Base-by-base conservation (phyloP, 257 asterid species). In the Ligustrum vulgare region DNA sequence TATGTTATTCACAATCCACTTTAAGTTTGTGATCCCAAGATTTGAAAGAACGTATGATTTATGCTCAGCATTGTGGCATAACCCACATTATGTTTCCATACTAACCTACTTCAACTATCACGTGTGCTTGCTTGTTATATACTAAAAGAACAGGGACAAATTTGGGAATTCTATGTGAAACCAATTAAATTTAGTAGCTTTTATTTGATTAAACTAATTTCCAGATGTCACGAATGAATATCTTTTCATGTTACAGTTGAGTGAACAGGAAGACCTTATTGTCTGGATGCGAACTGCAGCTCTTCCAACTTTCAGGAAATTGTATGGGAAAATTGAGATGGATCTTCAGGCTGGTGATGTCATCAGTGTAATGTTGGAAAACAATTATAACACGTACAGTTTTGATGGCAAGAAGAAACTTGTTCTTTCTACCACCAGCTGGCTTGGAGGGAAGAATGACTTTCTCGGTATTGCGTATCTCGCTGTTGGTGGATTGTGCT, bases 211-310 rank as follows among this genome's bases (percentile, higher is more conserved):
- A 37, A 65, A 63, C 70, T 33, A 23, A 69, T 64, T 73, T 70
- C 64, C 31, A 47, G 75, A 15, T 70, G 2, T 64, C 54, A 66
- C 41, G 20, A 23, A 22, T 37, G 72, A 75, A 76, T 75, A 37
- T 73, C 67, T 75, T 76, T 73, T 58, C 51, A 60, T 83, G 79
- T 28, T 69, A 80, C 93, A 92, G 97, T 72, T 92, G 88, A 82
- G 78, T 41, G 76, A 90, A 78, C 97, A 92, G 80, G 96, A 92
- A 85, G 84, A 90, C 86, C 95, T 90, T 37, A 92, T 92, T 62
- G 97, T 92, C 47, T 92, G 97, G 97, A 92, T 92, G 95, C 91
- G 97, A 75, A 92, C 96, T 70, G 97, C 96, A 22, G 95, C 97
- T 28, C 96, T 92, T 71, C 97, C 97, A 63, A 92, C 94, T n/a